Percentiles rank a stretch among this genome's conserved stretches.
Evolutionary conservation across 441 rosid species (phyloP).

Genomic region (Breynia disticha): DNA sequence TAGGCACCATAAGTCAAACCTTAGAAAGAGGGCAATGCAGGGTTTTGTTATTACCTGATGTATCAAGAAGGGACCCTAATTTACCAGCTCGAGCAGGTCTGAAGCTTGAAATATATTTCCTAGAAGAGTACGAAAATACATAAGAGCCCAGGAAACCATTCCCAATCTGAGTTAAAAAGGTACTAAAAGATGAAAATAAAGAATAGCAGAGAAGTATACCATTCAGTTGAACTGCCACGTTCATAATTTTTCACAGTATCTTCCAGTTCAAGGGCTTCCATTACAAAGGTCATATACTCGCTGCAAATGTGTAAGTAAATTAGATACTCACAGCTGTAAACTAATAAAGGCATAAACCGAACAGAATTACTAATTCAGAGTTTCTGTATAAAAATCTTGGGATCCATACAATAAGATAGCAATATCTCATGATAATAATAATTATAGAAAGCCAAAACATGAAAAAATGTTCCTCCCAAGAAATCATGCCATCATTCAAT

Average conservation of each 20-base stretch:
- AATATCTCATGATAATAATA: too few relatives aligned
- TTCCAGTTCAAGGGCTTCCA: slow-evolving; percentile 87
- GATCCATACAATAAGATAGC: too few relatives aligned
- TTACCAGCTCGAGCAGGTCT: slow-evolving; percentile 57
- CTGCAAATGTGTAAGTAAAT: slow-evolving; percentile 35
- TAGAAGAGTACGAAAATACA: slow-evolving; percentile 20
- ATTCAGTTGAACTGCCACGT: slow-evolving; percentile 74
- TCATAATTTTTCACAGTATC: slow-evolving; percentile 86
- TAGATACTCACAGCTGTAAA: slow-evolving; percentile 9
- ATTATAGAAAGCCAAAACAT: too few relatives aligned
- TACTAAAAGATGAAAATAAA: slow-evolving; percentile 13
- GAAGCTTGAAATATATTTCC: slow-evolving; percentile 93
- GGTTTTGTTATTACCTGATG: slow-evolving; percentile 42
- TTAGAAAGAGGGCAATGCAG: too few relatives aligned
- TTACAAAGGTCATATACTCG: slow-evolving; percentile 76
- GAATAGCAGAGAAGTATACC: slow-evolving; percentile 40
- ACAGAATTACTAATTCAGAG: too few relatives aligned
- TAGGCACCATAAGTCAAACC: too few relatives aligned
- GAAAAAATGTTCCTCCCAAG: too few relatives aligned
- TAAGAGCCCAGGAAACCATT: slow-evolving; percentile 14
- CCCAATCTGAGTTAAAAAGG: slow-evolving; percentile 1
- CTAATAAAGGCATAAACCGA: neutral
- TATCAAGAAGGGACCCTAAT: slow-evolving; percentile 51
- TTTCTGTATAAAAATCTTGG: too few relatives aligned
- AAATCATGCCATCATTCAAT: too few relatives aligned